Evolutionary conservation across 1,139 yeast species (phyloP).

Genomic region (Kluyveromyces sp.): DNA sequence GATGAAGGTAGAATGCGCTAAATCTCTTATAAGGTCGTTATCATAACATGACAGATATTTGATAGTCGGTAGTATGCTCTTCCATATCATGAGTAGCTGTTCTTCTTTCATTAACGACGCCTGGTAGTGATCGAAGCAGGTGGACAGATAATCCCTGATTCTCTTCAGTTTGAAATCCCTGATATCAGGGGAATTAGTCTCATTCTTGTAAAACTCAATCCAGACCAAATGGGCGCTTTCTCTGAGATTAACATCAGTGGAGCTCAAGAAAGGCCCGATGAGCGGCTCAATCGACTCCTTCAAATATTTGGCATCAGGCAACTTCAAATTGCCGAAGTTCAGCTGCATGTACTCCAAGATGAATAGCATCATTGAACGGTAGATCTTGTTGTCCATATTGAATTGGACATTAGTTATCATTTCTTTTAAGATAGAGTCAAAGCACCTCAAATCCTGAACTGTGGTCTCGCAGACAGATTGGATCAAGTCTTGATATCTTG

Average conservation of each 20-base stretch:
- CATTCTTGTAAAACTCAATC: slow-evolving; percentile 17
- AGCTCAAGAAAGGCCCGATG: slow-evolving; percentile 10
- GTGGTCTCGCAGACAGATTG: slow-evolving; percentile 5
- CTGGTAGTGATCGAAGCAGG: slow-evolving; percentile 17
- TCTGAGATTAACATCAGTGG: slow-evolving; percentile 15
- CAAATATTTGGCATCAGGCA: slow-evolving; percentile 10
- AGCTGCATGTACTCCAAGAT: slow-evolving; percentile 21
- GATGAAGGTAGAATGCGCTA: slow-evolving; percentile 21
- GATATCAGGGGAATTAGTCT: slow-evolving; percentile 7
- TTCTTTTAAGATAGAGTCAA: slow-evolving; percentile 5
- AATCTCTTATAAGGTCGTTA: slow-evolving; percentile 16
- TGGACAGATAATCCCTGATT: slow-evolving; percentile 13
- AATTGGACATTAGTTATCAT: slow-evolving; percentile 16
- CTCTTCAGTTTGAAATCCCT: slow-evolving; percentile 21
- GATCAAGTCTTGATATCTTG: slow-evolving; percentile 20
- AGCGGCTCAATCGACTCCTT: slow-evolving; percentile 15
- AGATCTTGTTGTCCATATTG: slow-evolving; percentile 15
- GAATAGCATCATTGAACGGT: slow-evolving; percentile 22
- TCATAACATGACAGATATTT: slow-evolving; percentile 12
- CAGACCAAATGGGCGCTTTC: slow-evolving; percentile 24
- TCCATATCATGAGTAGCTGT: slow-evolving; percentile 19
- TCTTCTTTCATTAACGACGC: slow-evolving; percentile 13
- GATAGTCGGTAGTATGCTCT: slow-evolving; percentile 13
- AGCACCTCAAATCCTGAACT: slow-evolving; percentile 1
- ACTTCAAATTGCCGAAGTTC: slow-evolving; percentile 10